A percentile compares a stretch with the other conserved stretches of the same genome.
These are phyloP conservation scores for Exserohilum turcica DNA, from an alignment of 2,329 filamentous ascomycete species.

Conservation along the genomic window DNA sequence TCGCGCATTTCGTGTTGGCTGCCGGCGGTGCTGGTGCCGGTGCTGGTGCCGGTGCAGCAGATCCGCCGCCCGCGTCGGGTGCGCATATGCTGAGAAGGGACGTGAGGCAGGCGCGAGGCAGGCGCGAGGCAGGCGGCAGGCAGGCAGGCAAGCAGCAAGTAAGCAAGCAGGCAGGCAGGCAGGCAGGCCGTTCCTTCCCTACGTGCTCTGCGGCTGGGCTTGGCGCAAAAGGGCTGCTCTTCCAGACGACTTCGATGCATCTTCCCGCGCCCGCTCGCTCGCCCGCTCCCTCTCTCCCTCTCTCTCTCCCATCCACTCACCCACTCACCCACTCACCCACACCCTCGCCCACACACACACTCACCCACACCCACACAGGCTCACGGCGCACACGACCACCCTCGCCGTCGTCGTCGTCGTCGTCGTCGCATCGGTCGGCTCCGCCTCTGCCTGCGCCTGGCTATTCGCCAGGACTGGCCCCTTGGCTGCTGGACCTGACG, in stretches of 20 bases:
- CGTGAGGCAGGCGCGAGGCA: too few species aligned
- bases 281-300: slow-evolving; percentile 17
- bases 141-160: too few species aligned
- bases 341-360: slow-evolving; percentile 25
- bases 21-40: too few species aligned
- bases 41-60: too few species aligned
- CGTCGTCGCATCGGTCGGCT: slow-evolving; percentile 42
- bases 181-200: slow-evolving; percentile 18
- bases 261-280: slow-evolving; percentile 28
- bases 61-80: too few species aligned
- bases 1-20: slow-evolving; percentile 17
- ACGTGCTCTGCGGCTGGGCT: too few species aligned
- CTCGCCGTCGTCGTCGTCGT: too few species aligned
- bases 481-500: slow-evolving; percentile 31
- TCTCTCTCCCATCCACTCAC: neutral
- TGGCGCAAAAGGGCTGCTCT: slow-evolving; percentile 30
- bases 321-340: slow-evolving; percentile 16
- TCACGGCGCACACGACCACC: too few species aligned
- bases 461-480: slow-evolving; percentile 28
- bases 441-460: slow-evolving; percentile 27
- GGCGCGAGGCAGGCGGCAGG: too few species aligned
- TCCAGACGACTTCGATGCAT: slow-evolving; percentile 47
- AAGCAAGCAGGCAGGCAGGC: neutral
- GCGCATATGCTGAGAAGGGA: too few species aligned
- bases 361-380: too few species aligned